These are phyloP conservation scores for Coccomyxa sp. DNA, from an alignment of 139 green algal genomes.

Conservation along the genomic window DNA sequence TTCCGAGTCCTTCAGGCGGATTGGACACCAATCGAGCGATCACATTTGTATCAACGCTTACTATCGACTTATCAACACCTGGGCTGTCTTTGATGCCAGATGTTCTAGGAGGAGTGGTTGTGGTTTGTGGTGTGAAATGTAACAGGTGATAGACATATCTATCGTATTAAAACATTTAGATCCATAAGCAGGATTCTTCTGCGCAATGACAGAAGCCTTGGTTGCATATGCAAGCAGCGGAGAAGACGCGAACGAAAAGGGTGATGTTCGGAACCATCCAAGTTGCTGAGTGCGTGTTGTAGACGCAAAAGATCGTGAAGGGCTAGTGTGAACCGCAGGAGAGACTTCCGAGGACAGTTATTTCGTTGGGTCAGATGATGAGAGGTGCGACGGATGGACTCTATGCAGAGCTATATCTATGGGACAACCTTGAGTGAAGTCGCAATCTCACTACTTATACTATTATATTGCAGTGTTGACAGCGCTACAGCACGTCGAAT, in stretches of 20 bases:
- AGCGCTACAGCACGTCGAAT: not conserved
- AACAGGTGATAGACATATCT: no score
- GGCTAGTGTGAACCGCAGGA: constrained; percentile 5
- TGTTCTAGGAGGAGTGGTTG: no score
- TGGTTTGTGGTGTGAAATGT: no score
- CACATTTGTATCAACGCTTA: no score
- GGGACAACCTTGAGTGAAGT: not conserved
- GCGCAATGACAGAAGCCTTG: not conserved
- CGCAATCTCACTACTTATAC: not conserved
- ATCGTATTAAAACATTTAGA: no score
- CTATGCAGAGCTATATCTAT: not conserved
- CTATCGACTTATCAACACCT: no score
- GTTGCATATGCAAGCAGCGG: not conserved
- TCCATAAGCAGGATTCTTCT: no score
- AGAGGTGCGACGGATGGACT: constrained; percentile 10
- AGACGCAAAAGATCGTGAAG: not conserved
- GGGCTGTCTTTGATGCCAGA: no score
- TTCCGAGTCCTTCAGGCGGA: no score
- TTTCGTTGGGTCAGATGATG: constrained; percentile 8
- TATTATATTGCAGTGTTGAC: constrained; percentile 3
- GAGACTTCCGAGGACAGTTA: constrained; percentile 16
- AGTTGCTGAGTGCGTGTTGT: not conserved
- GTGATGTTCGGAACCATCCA: not conserved
- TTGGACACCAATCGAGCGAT: no score
- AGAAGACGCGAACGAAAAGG: not conserved